These are phyloP conservation scores for Quercus aquifolioides DNA, from an alignment of 306 rosid species.

Conservation along the genomic window DNA sequence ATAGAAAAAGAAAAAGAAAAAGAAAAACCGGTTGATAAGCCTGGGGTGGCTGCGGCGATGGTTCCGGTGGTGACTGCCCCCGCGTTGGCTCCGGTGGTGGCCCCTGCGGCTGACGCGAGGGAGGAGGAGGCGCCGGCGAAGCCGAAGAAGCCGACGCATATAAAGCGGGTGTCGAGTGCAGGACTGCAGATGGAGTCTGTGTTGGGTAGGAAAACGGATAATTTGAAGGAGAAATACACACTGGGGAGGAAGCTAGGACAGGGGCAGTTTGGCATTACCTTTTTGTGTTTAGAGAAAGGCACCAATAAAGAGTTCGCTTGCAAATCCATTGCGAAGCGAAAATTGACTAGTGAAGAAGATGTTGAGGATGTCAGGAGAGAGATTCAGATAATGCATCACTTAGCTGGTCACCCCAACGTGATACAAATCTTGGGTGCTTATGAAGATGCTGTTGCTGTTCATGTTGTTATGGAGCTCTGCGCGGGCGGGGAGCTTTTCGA, in stretches of 20 bases:
- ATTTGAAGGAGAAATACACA: constrained; percentile 62
- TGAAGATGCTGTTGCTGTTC: constrained; percentile 90
- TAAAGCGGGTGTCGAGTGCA: constrained; percentile 56
- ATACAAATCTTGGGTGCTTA: constrained; percentile 69
- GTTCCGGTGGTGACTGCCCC: no score
- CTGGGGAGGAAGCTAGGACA: constrained; percentile 89
- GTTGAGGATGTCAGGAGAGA: constrained; percentile 93
- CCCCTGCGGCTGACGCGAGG: constrained; percentile 1
- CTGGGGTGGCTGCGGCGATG: background rate
- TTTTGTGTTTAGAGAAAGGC: constrained; percentile 62
- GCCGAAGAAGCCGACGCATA: constrained; percentile 52
- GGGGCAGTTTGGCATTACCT: constrained; percentile 93
- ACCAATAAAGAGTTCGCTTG: constrained; percentile 63
- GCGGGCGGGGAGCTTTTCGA: constrained; percentile 93
- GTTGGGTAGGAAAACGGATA: constrained; percentile 66
- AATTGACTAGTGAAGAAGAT: constrained; percentile 75
- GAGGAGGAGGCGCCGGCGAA: constrained; percentile 14
- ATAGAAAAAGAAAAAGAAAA: no score
- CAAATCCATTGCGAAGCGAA: constrained; percentile 84
- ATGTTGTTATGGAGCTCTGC: constrained; percentile 85
- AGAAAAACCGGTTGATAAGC: background rate
- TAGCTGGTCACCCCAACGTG: constrained; percentile 89
- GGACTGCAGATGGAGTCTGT: constrained; percentile 79
- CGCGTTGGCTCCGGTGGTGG: no score
- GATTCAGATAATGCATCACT: constrained; percentile 93